Conservation (phyloP, 2,329 filamentous ascomycete genomes). For the Xylariomycetidae sp. region DNA sequence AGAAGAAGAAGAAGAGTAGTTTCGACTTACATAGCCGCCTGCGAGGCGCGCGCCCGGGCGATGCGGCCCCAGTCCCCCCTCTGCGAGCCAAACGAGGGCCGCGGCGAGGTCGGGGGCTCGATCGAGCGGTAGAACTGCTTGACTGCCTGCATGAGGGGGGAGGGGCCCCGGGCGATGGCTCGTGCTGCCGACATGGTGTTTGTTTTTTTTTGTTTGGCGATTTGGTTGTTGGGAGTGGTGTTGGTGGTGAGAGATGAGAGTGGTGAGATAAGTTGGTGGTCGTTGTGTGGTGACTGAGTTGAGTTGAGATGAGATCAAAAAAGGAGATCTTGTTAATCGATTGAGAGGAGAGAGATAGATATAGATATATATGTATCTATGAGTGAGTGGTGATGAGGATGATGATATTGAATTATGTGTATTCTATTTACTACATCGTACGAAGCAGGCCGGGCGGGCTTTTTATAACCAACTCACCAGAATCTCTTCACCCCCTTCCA, state of each 20-base stretch:
- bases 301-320: no score
- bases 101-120: slow-evolving; percentile 4
- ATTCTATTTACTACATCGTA: no score
- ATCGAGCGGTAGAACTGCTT: slow-evolving; percentile 4
- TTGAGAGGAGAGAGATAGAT: no score
- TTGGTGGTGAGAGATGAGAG: not conserved
- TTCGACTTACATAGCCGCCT: slow-evolving; percentile 31
- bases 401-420: no score
- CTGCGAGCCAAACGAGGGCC: slow-evolving; percentile 6
- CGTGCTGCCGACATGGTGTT: slow-evolving; percentile 2
- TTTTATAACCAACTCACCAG: no score
- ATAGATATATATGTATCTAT: no score
- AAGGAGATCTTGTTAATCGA: no score
- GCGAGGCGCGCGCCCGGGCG: slow-evolving; percentile 24
- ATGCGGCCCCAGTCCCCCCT: slow-evolving; percentile 32
- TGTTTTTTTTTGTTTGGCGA: no score
- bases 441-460: no score
- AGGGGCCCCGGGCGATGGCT: slow-evolving; percentile 1
- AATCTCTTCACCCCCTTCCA: no score
- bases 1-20: slow-evolving; percentile 2
- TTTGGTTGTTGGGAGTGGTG: slow-evolving; percentile 1
- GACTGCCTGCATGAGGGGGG: slow-evolving; percentile 3
- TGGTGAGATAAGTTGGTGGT: not conserved
- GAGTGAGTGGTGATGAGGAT: no score
- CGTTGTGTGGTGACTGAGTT: no score